Conservation (phyloP, 2,329 filamentous ascomycete genomes). For the Capronia americana region DNA sequence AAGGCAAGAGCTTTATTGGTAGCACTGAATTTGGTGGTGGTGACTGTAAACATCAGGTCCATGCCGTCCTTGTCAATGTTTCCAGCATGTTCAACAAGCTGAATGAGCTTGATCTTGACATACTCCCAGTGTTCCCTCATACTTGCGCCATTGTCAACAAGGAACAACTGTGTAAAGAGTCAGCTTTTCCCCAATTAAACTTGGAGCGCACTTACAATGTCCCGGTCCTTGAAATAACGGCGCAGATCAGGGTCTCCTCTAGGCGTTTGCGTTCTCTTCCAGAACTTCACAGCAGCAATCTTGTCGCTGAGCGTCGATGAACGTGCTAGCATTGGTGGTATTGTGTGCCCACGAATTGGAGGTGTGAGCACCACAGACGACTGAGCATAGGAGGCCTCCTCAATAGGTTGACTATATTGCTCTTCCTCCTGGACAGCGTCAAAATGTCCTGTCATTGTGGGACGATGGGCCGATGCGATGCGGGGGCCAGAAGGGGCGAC, state of each 20-base stretch:
- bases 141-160: conserved; percentile 43
- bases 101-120: conserved; percentile 38
- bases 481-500: neutral
- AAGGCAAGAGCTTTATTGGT: conserved; percentile 13
- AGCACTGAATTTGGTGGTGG: conserved; percentile 12
- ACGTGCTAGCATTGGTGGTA: neutral
- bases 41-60: conserved; percentile 40
- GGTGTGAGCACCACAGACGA: neutral
- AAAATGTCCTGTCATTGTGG: neutral
- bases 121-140: conserved; percentile 41
- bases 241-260: conserved; percentile 3
- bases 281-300: neutral
- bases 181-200: neutral
- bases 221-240: conserved; percentile 28
- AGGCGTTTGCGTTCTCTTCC: neutral
- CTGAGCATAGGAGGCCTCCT: neutral
- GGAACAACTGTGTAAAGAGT: conserved; percentile 34
- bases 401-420: neutral
- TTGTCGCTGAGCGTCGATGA: neutral
- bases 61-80: conserved; percentile 44
- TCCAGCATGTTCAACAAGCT: conserved; percentile 40
- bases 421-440: neutral
- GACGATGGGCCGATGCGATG: neutral
- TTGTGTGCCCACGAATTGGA: neutral
- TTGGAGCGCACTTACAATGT: conserved; percentile 31